These are phyloP conservation scores for Copromyces sp. DNA, from an alignment of 495 filamentous ascomycete species.

Conservation along the genomic window DNA sequence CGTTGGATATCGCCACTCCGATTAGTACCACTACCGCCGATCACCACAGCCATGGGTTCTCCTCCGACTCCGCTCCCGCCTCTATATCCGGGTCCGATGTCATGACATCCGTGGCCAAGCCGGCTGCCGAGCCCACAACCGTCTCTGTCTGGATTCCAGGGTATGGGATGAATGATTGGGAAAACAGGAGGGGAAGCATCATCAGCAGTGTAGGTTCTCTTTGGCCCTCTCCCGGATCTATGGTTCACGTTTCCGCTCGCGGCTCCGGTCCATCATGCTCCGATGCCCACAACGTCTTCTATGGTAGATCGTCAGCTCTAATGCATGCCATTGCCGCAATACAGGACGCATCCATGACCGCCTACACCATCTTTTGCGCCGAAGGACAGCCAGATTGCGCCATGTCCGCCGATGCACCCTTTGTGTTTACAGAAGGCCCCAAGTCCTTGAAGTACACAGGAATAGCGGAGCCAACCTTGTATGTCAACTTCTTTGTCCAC, in stretches of 20 bases:
- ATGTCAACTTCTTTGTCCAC: neutral
- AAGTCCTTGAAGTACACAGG: constrained; percentile 21
- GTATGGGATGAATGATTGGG: constrained; percentile 21
- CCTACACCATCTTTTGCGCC: constrained; percentile 33
- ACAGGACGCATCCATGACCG: constrained; percentile 22
- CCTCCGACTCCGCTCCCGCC: neutral
- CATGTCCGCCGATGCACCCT: constrained; percentile 23
- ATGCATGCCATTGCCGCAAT: neutral
- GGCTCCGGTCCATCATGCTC: neutral
- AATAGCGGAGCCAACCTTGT: constrained; percentile 21
- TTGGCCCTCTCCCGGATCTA: neutral
- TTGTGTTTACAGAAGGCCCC: constrained; percentile 29
- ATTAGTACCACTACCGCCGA: neutral
- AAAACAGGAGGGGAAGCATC: constrained; percentile 25
- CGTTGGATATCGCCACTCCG: neutral
- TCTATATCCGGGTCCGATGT: neutral
- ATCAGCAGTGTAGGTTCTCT: constrained; percentile 21
- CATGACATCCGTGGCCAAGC: neutral
- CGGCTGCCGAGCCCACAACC: constrained; percentile 12
- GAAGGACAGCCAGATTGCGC: constrained; percentile 16
- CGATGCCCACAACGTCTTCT: neutral
- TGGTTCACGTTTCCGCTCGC: neutral
- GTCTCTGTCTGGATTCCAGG: constrained; percentile 28
- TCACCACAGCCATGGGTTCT: neutral
- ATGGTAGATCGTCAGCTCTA: neutral